Evolutionary conservation across 2,329 filamentous ascomycete genomes (phyloP), one percentile per base, ranked within the genome.

Genomic region (Botrytis porri): DNA sequence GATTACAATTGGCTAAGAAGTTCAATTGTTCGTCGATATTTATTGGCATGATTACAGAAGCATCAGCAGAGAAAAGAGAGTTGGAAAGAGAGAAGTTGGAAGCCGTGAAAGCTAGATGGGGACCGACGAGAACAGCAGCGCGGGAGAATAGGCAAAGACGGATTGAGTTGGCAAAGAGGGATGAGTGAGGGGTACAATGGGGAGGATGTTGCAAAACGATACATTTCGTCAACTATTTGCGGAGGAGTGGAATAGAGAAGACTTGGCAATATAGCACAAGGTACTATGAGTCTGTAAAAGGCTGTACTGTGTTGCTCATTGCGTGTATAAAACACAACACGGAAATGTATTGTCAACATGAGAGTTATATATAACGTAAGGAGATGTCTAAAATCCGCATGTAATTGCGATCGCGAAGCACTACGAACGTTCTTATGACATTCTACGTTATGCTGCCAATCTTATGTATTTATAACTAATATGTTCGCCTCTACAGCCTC

Each of bases 21-120:
- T 91, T 86, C 80, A 81, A 85, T 69, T 90, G 88, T 84, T 85
- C 85, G 51, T 81, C 83, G 29, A 79, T 86, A 63, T 90, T 91
- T 77, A 84, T 91, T 73, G 85, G 86, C 80, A 88, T 89, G 82
- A 88, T 86, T 78, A 86, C 85, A 79, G 83, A 85, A 71, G 83
- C 87, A 75, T 45, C 75, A 57, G 63, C 57, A 51, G 84, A 85
- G 78, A 86, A 90, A 81, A 81, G 83, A 74, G 80, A 84, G 71
- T 72, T 83, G 76, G 81, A 88, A 71, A 80, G 81, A 78, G 82
- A 80, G 73, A 84, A 84, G 80, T 74, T 85, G 75, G 85, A 87
- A 73, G 83, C 83, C 51, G 83, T 86, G 73, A 85, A 85, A 82
- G 82, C 83, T n/a, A 81, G 85, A 69, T 91, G 88, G 89, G 89